These are phyloP conservation scores for Didymella lethalis DNA, from an alignment of 2,329 filamentous ascomycete genomes.

Conservation along the genomic window DNA sequence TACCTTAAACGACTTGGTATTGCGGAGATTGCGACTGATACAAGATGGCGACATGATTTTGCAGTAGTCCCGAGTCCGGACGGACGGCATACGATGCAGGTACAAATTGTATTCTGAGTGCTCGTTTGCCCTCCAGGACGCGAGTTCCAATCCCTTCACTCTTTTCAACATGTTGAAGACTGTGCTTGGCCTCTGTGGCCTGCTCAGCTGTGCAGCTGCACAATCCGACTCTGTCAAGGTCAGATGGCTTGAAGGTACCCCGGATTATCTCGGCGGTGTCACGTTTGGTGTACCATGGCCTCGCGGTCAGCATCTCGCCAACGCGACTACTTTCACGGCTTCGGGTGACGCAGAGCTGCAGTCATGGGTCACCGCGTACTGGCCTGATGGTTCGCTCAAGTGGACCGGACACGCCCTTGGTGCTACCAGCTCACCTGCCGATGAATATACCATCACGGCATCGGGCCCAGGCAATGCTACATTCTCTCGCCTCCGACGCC, in stretches of 20 bases:
- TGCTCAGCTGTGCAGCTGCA: conserved; percentile 26
- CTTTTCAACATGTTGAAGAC: conserved; percentile 27
- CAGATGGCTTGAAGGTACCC: conserved; percentile 43
- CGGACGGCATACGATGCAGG: conserved; percentile 8
- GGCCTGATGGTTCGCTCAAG: conserved; percentile 68
- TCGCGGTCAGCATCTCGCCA: conserved; percentile 48
- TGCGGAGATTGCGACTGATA: conserved; percentile 23
- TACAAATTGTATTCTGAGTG: conserved; percentile 13
- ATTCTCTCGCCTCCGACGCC: conserved; percentile 19
- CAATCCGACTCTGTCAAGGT: conserved; percentile 37
- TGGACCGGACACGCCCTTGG: conserved; percentile 67
- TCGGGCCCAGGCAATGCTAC: conserved; percentile 34
- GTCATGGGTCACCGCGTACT: conserved; percentile 66
- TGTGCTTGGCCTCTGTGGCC: conserved; percentile 26
- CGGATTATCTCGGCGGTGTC: conserved; percentile 42
- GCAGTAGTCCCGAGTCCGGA: conserved; percentile 15
- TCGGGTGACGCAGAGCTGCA: conserved; percentile 52
- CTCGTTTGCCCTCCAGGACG: conserved; percentile 11
- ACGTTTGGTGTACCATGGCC: conserved; percentile 54
- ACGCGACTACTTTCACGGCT: conserved; percentile 46
- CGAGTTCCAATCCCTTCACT: conserved; percentile 10
- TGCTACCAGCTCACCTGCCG: conserved; percentile 51
- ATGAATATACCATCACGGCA: conserved; percentile 56
- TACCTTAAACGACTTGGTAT: conserved; percentile 27
- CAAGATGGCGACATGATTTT: conserved; percentile 20